These are phyloP conservation scores for Ganoderma leucocontextum DNA, from an alignment of 1,284 basidiomycete species.

Conservation along the genomic window DNA sequence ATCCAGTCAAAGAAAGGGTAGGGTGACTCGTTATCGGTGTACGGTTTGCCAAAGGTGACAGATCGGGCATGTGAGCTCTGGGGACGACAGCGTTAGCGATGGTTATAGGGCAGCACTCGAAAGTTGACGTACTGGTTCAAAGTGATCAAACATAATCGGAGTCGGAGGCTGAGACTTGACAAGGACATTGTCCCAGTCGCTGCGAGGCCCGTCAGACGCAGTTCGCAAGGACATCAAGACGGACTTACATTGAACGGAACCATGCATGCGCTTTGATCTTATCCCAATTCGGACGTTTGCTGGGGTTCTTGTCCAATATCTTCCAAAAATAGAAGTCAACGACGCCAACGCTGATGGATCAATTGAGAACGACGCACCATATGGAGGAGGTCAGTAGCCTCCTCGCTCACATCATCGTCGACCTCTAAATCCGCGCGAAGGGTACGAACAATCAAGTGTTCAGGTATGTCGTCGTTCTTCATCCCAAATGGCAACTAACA, in stretches of 20 bases:
- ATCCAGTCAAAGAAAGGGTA: slow-evolving; percentile 19
- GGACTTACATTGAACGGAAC: slow-evolving; percentile 33
- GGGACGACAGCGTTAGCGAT: neutral
- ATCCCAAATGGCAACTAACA: slow-evolving; percentile 31
- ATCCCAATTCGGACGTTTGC: slow-evolving; percentile 29
- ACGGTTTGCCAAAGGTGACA: slow-evolving; percentile 9
- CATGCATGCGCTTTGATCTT: slow-evolving; percentile 36
- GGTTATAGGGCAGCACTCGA: neutral
- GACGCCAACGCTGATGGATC: neutral
- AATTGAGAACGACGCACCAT: neutral
- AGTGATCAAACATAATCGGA: neutral
- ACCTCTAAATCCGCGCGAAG: slow-evolving; percentile 4
- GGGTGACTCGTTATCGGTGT: neutral
- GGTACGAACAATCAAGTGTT: slow-evolving; percentile 18
- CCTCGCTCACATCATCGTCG: slow-evolving; percentile 10
- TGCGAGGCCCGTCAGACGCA: neutral
- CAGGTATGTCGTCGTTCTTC: slow-evolving; percentile 1
- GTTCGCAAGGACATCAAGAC: neutral
- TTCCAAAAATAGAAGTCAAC: slow-evolving; percentile 9
- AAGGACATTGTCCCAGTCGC: slow-evolving; percentile 16
- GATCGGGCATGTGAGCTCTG: neutral
- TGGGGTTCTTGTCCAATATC: slow-evolving; percentile 37
- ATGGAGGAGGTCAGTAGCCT: slow-evolving; percentile 6
- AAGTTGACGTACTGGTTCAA: slow-evolving; percentile 9
- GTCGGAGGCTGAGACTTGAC: slow-evolving; percentile 4